These are phyloP conservation scores for Ceriops zippeliana DNA, from an alignment of 345 rosid species.

Conservation along the genomic window DNA sequence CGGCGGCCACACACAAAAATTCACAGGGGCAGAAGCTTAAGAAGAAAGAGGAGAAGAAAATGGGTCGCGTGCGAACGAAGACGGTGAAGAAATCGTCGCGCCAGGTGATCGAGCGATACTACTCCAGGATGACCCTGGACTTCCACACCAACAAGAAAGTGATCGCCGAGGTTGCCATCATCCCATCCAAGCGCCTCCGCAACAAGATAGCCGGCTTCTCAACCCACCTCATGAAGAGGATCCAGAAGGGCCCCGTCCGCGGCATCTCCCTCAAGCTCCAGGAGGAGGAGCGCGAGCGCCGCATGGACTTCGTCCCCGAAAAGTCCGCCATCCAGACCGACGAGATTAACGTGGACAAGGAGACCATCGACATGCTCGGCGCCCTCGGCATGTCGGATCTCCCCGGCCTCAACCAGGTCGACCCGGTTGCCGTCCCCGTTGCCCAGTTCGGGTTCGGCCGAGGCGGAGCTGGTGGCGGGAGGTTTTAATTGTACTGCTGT, in stretches of 20 bases:
- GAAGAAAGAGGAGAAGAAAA: background rate
- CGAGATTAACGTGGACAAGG: conserved; percentile 24
- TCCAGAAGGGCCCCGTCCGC: conserved; percentile 27
- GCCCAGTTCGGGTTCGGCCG: conserved; percentile 30
- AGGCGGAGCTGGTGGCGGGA: conserved; percentile 31
- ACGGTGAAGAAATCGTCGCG: conserved; percentile 28
- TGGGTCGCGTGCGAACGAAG: conserved; percentile 25
- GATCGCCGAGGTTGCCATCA: conserved; percentile 25
- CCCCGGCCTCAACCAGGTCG: conserved; percentile 19
- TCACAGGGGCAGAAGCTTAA: background rate
- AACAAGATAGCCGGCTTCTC: conserved; percentile 31
- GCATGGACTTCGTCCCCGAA: conserved; percentile 29
- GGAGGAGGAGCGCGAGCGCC: conserved; percentile 29
- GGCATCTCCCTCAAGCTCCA: conserved; percentile 31
- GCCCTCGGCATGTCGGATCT: conserved; percentile 23
- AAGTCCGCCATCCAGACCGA: conserved; percentile 22
- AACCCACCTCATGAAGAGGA: conserved; percentile 27
- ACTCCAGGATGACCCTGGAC: conserved; percentile 20
- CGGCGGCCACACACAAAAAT: background rate
- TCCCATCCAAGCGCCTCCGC: conserved; percentile 25
- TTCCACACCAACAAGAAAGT: conserved; percentile 27
- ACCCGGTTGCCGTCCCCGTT: conserved; percentile 11
- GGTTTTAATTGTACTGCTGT: conserved; percentile 20
- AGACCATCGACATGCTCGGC: conserved; percentile 25
- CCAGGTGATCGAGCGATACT: conserved; percentile 28